Conservation (phyloP, 83 land plant genomes). For the Thuja plicata region DNA sequence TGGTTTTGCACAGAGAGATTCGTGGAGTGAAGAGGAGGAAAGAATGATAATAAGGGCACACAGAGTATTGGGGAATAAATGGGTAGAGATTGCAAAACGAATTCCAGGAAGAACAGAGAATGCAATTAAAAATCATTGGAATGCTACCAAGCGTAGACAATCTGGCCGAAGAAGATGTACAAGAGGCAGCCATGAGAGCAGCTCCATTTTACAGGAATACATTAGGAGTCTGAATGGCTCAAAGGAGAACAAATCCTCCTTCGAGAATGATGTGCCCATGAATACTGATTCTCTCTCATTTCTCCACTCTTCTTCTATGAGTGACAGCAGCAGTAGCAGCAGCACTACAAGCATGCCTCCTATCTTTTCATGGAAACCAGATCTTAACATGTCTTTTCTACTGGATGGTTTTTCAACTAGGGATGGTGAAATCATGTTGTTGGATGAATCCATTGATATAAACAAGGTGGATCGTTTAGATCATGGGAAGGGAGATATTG, state of each 20-base stretch:
- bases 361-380: neutral
- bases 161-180: neutral
- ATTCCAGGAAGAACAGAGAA: slow-evolving; percentile 14
- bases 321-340: neutral
- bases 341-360: neutral
- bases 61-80: neutral
- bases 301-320: no score
- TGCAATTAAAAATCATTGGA: slow-evolving; percentile 9
- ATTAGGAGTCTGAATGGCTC: slow-evolving; percentile 28
- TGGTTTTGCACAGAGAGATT: neutral
- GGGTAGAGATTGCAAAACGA: neutral
- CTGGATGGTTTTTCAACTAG: neutral
- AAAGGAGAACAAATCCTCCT: neutral
- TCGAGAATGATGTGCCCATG: neutral
- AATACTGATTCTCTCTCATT: neutral
- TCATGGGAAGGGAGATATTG: no score
- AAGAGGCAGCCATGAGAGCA: neutral
- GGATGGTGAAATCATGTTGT: neutral
- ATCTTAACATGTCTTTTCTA: neutral
- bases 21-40: slow-evolving; percentile 4
- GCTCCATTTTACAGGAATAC: slow-evolving; percentile 41
- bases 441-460: neutral
- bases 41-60: neutral
- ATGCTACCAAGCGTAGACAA: slow-evolving; percentile 11
- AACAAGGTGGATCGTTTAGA: no score